Percentiles rank a stretch among this genome's conserved stretches.
phyloP scores from a whole-genome alignment of 495 filamentous ascomycete genomes.

The Talaromyces adpressus region DNA sequence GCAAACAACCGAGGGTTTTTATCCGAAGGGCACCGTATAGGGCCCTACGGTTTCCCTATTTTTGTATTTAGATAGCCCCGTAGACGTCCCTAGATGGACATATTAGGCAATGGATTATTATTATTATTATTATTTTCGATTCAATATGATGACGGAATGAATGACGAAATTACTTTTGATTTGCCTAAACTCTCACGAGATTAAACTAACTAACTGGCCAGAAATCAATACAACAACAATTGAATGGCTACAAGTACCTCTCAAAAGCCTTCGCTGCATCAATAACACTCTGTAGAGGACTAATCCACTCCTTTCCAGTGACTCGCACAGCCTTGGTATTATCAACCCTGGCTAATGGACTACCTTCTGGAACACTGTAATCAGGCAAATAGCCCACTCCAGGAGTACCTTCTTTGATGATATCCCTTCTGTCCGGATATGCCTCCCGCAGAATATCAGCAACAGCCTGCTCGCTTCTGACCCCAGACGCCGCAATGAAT shows the following conservation, averaged over 20 bases:
- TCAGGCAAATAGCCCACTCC: conserved; percentile 2
- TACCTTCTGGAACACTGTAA: background rate
- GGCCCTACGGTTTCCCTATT: too few species aligned
- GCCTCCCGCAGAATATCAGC: background rate
- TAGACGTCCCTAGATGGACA: too few species aligned
- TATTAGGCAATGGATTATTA: too few species aligned
- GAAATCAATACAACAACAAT: too few species aligned
- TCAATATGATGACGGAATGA: too few species aligned
- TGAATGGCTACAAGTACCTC: background rate
- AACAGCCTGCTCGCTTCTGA: background rate
- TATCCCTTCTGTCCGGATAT: background rate
- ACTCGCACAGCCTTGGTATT: background rate
- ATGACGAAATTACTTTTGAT: too few species aligned
- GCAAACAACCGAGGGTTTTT: too few species aligned
- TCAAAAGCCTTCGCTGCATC: background rate
- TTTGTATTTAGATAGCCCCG: too few species aligned
- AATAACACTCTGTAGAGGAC: background rate
- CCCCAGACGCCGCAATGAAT: background rate
- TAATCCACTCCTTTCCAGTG: background rate
- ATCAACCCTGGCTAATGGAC: background rate
- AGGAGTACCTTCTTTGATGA: background rate
- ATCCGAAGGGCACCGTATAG: too few species aligned
- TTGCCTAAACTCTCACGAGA: too few species aligned
- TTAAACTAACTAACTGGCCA: too few species aligned
- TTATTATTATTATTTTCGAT: too few species aligned